Base-by-base conservation (phyloP, 2,329 filamentous ascomycete species). In the Microascus cirrosus region DNA sequence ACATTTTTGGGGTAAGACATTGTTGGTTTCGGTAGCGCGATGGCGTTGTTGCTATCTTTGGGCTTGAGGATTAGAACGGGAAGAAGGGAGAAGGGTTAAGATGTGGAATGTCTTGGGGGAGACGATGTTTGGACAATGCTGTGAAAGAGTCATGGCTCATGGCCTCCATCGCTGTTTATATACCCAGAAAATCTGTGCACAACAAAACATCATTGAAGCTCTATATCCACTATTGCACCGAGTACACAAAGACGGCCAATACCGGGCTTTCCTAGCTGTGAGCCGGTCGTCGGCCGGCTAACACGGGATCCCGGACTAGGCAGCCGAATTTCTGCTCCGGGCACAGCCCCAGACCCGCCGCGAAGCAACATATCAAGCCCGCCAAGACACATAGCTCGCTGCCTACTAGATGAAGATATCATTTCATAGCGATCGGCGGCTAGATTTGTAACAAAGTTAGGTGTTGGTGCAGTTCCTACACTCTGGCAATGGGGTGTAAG, bases 1-100 rank as follows among this genome's bases (percentile, higher is more conserved):
- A 94, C 86, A 77, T 93, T 93, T 74, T 91, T 84, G 63, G 89
- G 87, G 75, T 87, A 86, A 65, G 85, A 71, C 70, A 87, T 81
- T 87, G 28, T n/a, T n/a, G n/a, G n/a, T 32, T 91, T 92, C 60
- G 61, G 15, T 35, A 34, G 2, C 51, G 39, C 39, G 42, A 18
- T 60, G 55, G 45, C 28, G 28, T 32, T 32, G 28, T 32, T 32
- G 4, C 28, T 32, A 32, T 32, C 4, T 59, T 34, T 24, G 3
- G 5, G 20, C 18, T 11, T 22, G n/a, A 22, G 22, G 6, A 10
- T 50, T n/a, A 48, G 42, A 22, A 10, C 10, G 18, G 4, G 42
- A 22, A 8, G 20, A 50, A 24, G 7, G 6, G 36, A 15, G 36
- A 50, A 22, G 20, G 7, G 6, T 22, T 5, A 7, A 50, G 39